Base-by-base conservation (phyloP, 2,329 filamentous ascomycete genomes). In the Epichloe aotearoae region DNA sequence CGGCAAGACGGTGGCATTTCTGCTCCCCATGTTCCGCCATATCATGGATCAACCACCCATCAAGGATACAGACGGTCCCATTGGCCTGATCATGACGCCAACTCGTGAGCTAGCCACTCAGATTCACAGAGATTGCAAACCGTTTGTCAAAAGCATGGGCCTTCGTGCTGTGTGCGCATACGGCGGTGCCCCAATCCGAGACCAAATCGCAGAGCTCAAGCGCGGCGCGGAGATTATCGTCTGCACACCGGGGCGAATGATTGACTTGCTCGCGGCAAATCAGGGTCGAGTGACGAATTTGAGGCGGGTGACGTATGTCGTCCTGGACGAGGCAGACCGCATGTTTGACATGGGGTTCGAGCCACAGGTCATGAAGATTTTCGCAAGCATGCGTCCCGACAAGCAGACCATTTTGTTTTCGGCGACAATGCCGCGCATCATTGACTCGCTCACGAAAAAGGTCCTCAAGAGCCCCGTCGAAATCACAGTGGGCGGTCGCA, bases 281-380 rank as follows among this genome's bases (percentile, higher is more conserved):
- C 84, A 87, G 57, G 91, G 91, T n/a, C 82, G 90, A 55, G 90
- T 97, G 10, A 95, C 91, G 12, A 97, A 94, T 61, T 74, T 98
- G 51, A 82, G 79, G 58, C 80, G 93, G 55, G 88, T 95, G 12
- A 93, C 88, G 0, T 98, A 97, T 64, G 82, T 96, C 23, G 93
- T 98, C 11, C 79, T 98, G 39, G 93, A 98, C 64, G 93, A 98
- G 69, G 93, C 93, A 46, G 93, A 98, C 68, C 85, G 93, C 55
- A 97, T 98, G 93, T 96, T 97, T 64, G 93, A 98, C 66, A 97
- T 98, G 93, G 93, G 93, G 14, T 98, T 98, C 62, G 91, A 95
- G 68, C 91, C 93, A 2, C 93, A 98, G 66, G 90, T 98, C 50
- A 93, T 93, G 81, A 96, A 95, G 67, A 93, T 98, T 52, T 83